phyloP scores from a whole-genome alignment of 768 basidiomycete genomes.

The Austroboletus festivus region DNA sequence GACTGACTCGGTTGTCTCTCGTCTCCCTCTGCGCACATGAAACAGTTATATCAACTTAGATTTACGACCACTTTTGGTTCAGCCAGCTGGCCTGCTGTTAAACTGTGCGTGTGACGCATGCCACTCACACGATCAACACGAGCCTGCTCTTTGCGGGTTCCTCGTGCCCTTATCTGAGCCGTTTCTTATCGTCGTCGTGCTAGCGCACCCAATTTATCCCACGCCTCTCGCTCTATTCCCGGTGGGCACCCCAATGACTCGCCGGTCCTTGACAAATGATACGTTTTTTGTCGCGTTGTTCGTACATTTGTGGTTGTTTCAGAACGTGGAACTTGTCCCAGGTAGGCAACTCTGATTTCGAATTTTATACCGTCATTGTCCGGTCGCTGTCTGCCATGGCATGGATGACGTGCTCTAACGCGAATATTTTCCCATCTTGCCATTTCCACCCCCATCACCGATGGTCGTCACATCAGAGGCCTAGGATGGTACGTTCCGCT shows the following conservation, averaged over 20 bases:
- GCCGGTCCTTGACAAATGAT: too few species aligned
- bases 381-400: not conserved
- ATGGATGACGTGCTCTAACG: not conserved
- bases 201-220: too few species aligned
- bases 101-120: not conserved
- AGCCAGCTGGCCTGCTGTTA: too few species aligned
- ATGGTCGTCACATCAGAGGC: too few species aligned
- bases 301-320: not conserved
- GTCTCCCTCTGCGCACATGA: not conserved
- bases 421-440: not conserved
- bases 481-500: too few species aligned
- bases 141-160: not conserved
- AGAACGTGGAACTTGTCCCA: not conserved
- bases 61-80: too few species aligned
- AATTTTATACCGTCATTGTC: not conserved
- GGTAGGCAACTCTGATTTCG: not conserved
- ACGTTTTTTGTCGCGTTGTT: too few species aligned
- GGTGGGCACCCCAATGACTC: too few species aligned
- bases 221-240: too few species aligned
- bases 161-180: too few species aligned
- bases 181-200: too few species aligned
- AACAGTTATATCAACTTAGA: too few species aligned
- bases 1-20: constrained; percentile 9
- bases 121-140: not conserved
- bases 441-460: not conserved